These are phyloP conservation scores for Cordyceps militaris DNA, from an alignment of 2,329 filamentous ascomycete genomes.

Conservation along the genomic window DNA sequence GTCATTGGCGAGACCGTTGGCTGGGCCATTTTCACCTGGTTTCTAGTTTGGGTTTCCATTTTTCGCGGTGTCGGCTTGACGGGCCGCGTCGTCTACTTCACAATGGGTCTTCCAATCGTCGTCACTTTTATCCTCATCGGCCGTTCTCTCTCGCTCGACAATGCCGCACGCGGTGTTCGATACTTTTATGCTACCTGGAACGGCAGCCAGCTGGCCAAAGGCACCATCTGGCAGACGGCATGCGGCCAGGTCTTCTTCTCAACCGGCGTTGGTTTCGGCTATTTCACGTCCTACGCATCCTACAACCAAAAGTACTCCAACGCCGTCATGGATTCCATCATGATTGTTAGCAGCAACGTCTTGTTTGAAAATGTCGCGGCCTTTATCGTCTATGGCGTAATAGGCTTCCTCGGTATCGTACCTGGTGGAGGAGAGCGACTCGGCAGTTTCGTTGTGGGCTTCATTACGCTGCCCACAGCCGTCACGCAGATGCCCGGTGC, in stretches of 20 bases:
- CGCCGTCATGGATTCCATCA: slow-evolving; percentile 50
- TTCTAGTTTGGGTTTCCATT: slow-evolving; percentile 52
- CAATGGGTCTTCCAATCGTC: slow-evolving; percentile 53
- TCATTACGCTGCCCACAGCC: slow-evolving; percentile 50
- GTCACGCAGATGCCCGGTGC: slow-evolving; percentile 49
- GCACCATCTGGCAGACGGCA: slow-evolving; percentile 52
- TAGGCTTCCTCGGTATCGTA: slow-evolving; percentile 37
- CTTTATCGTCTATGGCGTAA: slow-evolving; percentile 46
- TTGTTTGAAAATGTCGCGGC: slow-evolving; percentile 48
- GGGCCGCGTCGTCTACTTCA: slow-evolving; percentile 53
- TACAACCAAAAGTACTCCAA: slow-evolving; percentile 53
- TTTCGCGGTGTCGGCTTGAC: slow-evolving; percentile 52
- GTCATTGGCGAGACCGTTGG: slow-evolving; percentile 50
- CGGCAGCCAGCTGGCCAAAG: slow-evolving; percentile 41
- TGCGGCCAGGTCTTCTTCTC: slow-evolving; percentile 55
- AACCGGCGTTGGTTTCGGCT: slow-evolving; percentile 51
- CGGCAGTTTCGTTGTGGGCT: slow-evolving; percentile 50
- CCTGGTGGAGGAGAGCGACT: slow-evolving; percentile 33
- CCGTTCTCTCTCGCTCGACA: slow-evolving; percentile 44
- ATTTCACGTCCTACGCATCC: slow-evolving; percentile 51
- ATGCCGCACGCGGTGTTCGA: slow-evolving; percentile 44
- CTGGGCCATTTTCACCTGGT: slow-evolving; percentile 53
- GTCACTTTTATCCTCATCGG: slow-evolving; percentile 50
- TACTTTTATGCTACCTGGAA: slow-evolving; percentile 41
- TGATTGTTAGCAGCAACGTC: slow-evolving; percentile 49